A percentile compares a stretch with the other conserved stretches of the same genome.
phyloP scores from a whole-genome alignment of 345 rosid species.

The Trapa bicornis region DNA sequence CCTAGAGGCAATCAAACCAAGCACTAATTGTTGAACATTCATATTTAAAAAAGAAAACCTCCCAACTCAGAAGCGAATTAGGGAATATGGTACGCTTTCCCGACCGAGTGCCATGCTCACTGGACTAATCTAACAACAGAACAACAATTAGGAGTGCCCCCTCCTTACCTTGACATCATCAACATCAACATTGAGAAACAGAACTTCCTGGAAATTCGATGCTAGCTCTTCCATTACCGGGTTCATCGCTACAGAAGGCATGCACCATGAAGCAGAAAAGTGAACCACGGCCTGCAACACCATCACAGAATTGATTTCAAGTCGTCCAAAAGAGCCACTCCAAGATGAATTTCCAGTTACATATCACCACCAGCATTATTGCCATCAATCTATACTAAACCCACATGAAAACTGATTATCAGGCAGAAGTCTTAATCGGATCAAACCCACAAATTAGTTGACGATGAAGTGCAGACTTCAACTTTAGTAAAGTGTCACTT shows the following conservation, averaged over 20 bases:
- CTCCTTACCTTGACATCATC: slow-evolving; percentile 65
- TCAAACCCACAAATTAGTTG: no score
- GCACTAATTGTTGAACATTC: not conserved
- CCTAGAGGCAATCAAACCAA: slow-evolving; percentile 29
- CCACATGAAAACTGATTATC: not conserved
- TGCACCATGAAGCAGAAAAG: slow-evolving; percentile 87
- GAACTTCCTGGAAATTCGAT: slow-evolving; percentile 38
- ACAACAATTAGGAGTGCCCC: not conserved
- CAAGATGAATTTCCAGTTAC: not conserved
- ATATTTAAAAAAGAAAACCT: not conserved
- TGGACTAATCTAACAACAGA: not conserved
- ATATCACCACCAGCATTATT: not conserved
- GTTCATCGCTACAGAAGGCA: slow-evolving; percentile 87
- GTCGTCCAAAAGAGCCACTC: not conserved
- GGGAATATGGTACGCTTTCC: no score
- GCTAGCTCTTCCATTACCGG: slow-evolving; percentile 64
- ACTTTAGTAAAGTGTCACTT: not conserved
- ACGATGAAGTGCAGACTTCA: not conserved
- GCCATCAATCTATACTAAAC: not conserved
- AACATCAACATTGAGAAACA: slow-evolving; percentile 77
- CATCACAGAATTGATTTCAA: not conserved
- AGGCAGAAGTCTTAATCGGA: not conserved
- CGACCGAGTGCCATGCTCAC: not conserved
- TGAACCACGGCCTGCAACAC: slow-evolving; percentile 58
- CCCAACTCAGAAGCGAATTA: not conserved